A percentile compares a stretch with the other conserved stretches of the same genome.
Evolutionary conservation across 345 rosid genomes (phyloP).

Genomic region (Xanthoceras sorbifolium): DNA sequence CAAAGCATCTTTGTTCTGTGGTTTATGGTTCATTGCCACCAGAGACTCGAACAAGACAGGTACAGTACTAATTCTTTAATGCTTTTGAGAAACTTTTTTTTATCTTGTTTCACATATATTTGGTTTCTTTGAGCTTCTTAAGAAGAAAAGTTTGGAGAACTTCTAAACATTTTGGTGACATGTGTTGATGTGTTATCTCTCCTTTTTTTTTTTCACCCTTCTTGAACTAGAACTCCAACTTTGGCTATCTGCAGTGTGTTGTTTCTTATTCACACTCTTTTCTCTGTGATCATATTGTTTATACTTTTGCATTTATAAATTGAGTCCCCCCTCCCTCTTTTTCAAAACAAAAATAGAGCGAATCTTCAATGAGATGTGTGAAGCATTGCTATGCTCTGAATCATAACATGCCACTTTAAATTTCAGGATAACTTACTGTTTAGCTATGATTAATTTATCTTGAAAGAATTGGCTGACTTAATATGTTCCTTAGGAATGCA

Average conservation of each 20-base stretch:
- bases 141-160: neutral
- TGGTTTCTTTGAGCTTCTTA: neutral
- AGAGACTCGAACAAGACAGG: constrained; percentile 95
- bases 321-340: neutral
- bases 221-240: neutral
- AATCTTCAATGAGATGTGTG: neutral
- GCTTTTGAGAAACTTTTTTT: constrained; percentile 17
- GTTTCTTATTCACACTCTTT: neutral
- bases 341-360: neutral
- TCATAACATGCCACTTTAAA: neutral
- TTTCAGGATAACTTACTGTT: constrained; percentile 5
- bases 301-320: neutral
- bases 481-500: constrained; percentile 50
- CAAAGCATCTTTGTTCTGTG: constrained; percentile 86
- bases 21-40: constrained; percentile 96
- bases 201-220: neutral
- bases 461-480: constrained; percentile 15
- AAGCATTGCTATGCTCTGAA: neutral
- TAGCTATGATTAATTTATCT: neutral
- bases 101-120: neutral
- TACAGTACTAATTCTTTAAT: constrained; percentile 40
- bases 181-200: neutral
- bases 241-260: neutral
- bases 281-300: neutral
- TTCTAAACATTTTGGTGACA: neutral